Conservation (phyloP, 2,329 filamentous ascomycete genomes). For the Nemania sp. region DNA sequence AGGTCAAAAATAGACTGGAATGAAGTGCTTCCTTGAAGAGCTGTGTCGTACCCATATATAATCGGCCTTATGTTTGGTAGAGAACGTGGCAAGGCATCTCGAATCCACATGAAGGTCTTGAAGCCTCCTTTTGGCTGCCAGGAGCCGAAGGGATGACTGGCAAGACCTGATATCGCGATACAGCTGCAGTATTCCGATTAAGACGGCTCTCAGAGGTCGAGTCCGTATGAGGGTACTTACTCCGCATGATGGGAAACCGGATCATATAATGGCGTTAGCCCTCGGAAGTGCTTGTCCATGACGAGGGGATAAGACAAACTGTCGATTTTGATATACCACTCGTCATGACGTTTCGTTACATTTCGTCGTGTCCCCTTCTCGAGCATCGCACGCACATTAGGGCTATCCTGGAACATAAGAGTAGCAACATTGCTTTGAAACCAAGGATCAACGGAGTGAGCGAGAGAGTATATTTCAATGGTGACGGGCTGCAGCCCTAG, state of each 20-base stretch:
- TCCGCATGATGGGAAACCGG: background rate
- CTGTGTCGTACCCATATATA: slow-evolving; percentile 36
- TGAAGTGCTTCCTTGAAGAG: slow-evolving; percentile 30
- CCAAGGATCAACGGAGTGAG: background rate
- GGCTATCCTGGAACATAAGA: background rate
- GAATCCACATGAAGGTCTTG: slow-evolving; percentile 38
- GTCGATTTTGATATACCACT: background rate
- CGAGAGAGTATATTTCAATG: background rate
- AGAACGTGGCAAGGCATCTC: slow-evolving; percentile 30
- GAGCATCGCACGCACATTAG: background rate
- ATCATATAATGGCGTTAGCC: background rate
- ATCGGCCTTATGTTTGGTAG: slow-evolving; percentile 27
- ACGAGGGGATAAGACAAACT: background rate
- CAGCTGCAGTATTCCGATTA: slow-evolving; percentile 19
- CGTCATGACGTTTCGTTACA: background rate
- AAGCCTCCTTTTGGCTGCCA: slow-evolving; percentile 31
- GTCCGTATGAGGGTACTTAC: background rate
- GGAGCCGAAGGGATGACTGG: slow-evolving; percentile 34
- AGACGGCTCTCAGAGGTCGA: background rate
- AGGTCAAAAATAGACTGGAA: slow-evolving; percentile 34
- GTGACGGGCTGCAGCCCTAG: background rate
- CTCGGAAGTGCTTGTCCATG: background rate
- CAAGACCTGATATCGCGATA: slow-evolving; percentile 34
- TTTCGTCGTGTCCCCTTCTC: background rate
- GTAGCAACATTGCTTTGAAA: background rate